Evolutionary conservation across 148 eudicot genomes (phyloP).

Genomic region (Vaccinium darrowii): DNA sequence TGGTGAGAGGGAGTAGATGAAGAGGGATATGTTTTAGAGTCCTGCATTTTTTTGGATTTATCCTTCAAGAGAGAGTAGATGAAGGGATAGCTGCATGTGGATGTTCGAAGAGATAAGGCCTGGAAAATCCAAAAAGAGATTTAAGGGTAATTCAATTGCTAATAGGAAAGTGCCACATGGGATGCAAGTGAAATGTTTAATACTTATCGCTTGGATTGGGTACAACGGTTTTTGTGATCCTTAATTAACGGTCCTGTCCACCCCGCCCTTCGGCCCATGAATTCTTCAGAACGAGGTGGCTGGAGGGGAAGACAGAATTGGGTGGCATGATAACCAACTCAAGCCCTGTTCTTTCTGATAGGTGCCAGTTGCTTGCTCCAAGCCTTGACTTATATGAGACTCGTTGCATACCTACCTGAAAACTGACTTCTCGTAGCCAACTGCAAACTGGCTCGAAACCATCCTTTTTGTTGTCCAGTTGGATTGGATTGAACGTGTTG

Average conservation of each 20-base stretch:
- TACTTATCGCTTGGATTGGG: neutral
- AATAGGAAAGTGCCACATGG: neutral
- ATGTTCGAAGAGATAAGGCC: too few species aligned
- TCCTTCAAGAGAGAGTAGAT: neutral
- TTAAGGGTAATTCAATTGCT: neutral
- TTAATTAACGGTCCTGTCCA: neutral
- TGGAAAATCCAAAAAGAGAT: too few species aligned
- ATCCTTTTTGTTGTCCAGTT: neutral
- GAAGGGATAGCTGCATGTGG: too few species aligned
- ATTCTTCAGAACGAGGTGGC: neutral
- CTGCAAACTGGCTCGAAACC: neutral
- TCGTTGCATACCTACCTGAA: neutral
- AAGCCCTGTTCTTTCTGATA: neutral
- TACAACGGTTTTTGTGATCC: neutral
- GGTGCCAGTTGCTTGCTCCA: neutral
- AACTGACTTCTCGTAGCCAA: neutral
- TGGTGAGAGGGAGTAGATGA: neutral
- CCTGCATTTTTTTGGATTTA: neutral
- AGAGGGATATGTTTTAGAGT: neutral
- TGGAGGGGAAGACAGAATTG: neutral
- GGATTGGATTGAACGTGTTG: neutral
- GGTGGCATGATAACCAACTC: neutral
- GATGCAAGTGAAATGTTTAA: neutral
- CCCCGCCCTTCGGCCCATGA: neutral
- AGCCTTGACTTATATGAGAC: neutral